Evolutionary conservation across 139 green algal genomes (phyloP).

Genomic region (Parachlorella kessleri): DNA sequence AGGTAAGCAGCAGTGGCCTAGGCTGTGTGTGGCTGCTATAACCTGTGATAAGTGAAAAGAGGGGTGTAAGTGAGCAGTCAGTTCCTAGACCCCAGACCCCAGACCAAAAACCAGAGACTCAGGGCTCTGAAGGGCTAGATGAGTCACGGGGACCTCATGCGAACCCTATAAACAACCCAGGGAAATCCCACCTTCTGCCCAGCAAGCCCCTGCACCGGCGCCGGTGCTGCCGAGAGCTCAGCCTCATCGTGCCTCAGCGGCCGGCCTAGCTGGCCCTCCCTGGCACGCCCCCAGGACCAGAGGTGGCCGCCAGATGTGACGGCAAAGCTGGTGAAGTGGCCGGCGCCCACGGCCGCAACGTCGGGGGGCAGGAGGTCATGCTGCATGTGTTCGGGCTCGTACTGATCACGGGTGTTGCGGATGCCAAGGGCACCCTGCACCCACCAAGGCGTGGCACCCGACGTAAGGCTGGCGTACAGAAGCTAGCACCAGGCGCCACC

Average conservation of each 20-base stretch:
- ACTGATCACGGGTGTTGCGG: conserved; percentile 1
- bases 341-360: conserved; percentile 30
- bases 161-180: too few species aligned
- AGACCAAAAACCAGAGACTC: too few species aligned
- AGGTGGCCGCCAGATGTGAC: conserved; percentile 16
- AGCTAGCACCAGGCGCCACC: too few species aligned
- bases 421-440: conserved; percentile 39
- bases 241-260: not conserved
- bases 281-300: conserved; percentile 17
- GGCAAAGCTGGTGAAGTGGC: conserved; percentile 40
- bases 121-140: too few species aligned
- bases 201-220: not conserved
- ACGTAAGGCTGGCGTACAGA: too few species aligned
- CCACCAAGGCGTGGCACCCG: too few species aligned
- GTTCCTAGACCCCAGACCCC: too few species aligned
- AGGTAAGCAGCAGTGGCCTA: too few species aligned
- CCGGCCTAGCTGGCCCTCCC: conserved; percentile 33
- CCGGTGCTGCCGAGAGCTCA: conserved; percentile 5
- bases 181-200: not conserved
- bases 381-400: conserved; percentile 34
- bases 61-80: too few species aligned
- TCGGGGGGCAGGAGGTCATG: conserved; percentile 6
- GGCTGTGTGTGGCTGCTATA: too few species aligned
- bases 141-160: too few species aligned
- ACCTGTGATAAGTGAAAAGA: too few species aligned